Base-by-base conservation (phyloP, 148 eudicot genomes). In the Cornus controversa region DNA sequence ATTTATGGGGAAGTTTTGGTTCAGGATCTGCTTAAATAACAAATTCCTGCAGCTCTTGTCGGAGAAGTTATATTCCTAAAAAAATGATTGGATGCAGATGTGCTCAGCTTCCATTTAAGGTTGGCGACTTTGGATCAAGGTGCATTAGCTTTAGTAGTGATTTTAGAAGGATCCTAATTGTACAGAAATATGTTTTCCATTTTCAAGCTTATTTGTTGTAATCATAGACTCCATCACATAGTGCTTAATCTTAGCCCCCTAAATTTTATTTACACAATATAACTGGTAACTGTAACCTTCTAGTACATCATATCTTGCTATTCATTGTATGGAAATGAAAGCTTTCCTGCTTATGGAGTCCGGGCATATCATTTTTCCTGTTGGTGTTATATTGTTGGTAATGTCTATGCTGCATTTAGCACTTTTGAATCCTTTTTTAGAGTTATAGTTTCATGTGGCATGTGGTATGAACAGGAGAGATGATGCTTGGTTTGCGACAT, bases 401-500 rank as follows among this genome's bases (percentile, higher is more conserved):
- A 42, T 31, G 40, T 47, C 18, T 18, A 34, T 60, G n/a, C 10
- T 5, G 22, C 18, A 54, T 54, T 54, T 5, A 60, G 11, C 16
- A 50, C 7, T 40, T 50, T 50, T 50, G 20, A 11, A 50, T 50
- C 20, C 14, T 37, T 0, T 53, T 34, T 69, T 57, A 9, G 68
- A 58, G 27, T 63, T 47, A 37, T 63, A 16, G 34, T 72, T 67
- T 66, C 70, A 81, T 77, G 45, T 40, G 42, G 77, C 34, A 26
- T 54, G 79, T 78, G 24, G 53, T 69, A 58, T 65, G 77, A 58
- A 79, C 83, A 94, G 97, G 94, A 90, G 94, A 85, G 89, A 84
- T 81, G 97, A 95, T 89, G 76, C 91, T 71, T 95, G 99, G 99
- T 95, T 93, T 86, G 92, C 92, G 37, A 81, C 89, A 69, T 89